Evolutionary conservation across 179 eudicot genomes (phyloP).

Genomic region (Vitellaria paradoxa): DNA sequence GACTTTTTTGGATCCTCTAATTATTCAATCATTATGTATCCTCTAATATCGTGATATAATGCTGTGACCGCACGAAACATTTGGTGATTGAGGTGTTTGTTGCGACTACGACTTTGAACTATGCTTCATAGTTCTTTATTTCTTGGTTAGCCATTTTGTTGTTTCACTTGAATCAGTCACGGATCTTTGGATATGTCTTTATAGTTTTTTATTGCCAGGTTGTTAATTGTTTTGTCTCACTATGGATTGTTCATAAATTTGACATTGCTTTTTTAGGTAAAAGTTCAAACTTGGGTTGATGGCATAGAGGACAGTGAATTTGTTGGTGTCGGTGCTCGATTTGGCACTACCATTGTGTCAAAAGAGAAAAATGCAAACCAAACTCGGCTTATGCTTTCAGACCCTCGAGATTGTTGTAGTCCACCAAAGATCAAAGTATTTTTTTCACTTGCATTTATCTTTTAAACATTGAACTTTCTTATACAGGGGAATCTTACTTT

Average conservation of each 20-base stretch:
- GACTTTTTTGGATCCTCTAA: too few relatives aligned
- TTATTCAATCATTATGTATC: too few relatives aligned
- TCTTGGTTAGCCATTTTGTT: too few relatives aligned
- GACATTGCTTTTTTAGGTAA: conserved; percentile 50
- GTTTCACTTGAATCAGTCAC: neutral
- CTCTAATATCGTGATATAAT: neutral
- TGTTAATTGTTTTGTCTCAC: neutral
- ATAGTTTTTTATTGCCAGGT: neutral
- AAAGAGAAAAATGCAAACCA: conserved; percentile 77
- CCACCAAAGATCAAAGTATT: conserved; percentile 62
- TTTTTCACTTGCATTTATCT: conserved; percentile 8
- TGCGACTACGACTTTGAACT: too few relatives aligned
- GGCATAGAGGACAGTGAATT: conserved; percentile 62
- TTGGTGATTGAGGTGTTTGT: too few relatives aligned
- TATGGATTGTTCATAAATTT: conserved; percentile 7
- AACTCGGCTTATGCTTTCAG: conserved; percentile 49
- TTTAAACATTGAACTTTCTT: neutral
- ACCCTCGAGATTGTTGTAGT: conserved; percentile 77
- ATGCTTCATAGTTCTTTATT: too few relatives aligned
- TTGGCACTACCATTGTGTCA: conserved; percentile 62
- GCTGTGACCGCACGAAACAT: too few relatives aligned
- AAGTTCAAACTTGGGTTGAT: conserved; percentile 86
- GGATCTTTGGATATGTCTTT: neutral
- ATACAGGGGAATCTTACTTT: neutral
- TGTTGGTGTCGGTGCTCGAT: conserved; percentile 91